Base-by-base conservation (phyloP, 495 filamentous ascomycete genomes). In the Penicillium steckii region DNA sequence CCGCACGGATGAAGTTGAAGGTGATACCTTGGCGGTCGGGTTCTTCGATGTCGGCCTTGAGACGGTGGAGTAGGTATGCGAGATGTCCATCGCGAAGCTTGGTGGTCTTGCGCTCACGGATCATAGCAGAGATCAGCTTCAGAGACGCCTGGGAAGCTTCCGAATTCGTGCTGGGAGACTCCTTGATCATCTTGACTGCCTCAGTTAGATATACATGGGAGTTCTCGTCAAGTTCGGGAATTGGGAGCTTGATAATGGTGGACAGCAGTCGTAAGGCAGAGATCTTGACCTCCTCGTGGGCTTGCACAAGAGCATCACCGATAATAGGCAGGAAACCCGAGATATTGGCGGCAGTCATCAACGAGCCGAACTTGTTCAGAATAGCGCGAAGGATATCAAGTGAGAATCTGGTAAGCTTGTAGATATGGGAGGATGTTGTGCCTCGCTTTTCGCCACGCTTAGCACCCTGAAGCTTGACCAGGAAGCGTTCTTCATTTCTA, bases 1-100 rank as follows among this genome's bases (percentile, higher is more conserved):
- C 83, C 1, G 88, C 86, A 43, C 88, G 83, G 23, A 98, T 76
- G 65, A 98, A 97, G 64, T 90, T 96, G 77, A 97, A 98, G 0
- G 89, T 89, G 29, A 93, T 79, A 48, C 94, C 91, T 53, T 96
- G 88, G 38, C 89, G 86, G 47, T 95, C 86, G 15, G 92, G 92
- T 60, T 97, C 89, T 37, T 95, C 92, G 24, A 98, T 75, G 62
- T 97, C 93, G n/a, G 90, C 81, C 50, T 88, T 88, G 29, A 97
- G 70, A 25, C 89, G 85, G 48, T 85, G 83, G 18, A 98, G 85
- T 1, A 98, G 73, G 71, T 91, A 88, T 30, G 91, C 88, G 44
- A 97, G 73, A 25, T 91, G 85, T 2, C 80, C 83, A 57, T 97
- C 90, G 63, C 89, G 90, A 46, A 98, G 72, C 21, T 78, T 73